A percentile compares a stretch with the other conserved stretches of the same genome.
Conservation (phyloP, 352 stramenopile species). For the Pythium brachiatum region DNA sequence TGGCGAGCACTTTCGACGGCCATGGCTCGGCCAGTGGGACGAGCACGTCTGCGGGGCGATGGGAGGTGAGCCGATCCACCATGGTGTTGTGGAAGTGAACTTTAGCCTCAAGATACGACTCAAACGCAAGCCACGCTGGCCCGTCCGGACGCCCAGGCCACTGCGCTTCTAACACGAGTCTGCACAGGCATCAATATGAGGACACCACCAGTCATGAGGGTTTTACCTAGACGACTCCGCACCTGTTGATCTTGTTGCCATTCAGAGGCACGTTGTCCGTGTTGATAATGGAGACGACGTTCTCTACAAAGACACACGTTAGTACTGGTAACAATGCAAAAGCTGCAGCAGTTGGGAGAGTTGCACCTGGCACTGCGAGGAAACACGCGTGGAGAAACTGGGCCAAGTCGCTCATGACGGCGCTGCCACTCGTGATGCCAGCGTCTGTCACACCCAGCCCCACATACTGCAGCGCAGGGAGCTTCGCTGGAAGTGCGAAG, state of each 20-base stretch:
- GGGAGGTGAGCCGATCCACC: conserved; percentile 70
- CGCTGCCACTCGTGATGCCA: conserved; percentile 29
- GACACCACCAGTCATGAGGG: too few relatives aligned
- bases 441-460: conserved; percentile 68
- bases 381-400: conserved; percentile 48
- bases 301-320: conserved; percentile 19
- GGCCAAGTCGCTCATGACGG: conserved; percentile 45
- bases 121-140: conserved; percentile 25
- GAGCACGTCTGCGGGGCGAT: conserved; percentile 36
- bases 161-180: conserved; percentile 29
- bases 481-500: conserved; percentile 14
- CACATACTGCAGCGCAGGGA: conserved; percentile 29
- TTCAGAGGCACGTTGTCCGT: conserved; percentile 81
- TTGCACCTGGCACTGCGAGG: conserved; percentile 14
- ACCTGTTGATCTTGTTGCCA: conserved; percentile 48
- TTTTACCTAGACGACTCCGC: not conserved
- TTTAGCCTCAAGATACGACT: conserved; percentile 35
- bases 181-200: not conserved
- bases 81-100: conserved; percentile 87
- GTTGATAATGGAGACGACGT: conserved; percentile 64
- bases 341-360: not conserved
- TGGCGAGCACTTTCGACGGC: conserved; percentile 58
- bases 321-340: too few relatives aligned
- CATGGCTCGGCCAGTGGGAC: conserved; percentile 60
- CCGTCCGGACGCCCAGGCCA: conserved; percentile 28